Evolutionary conservation across 228 moss, liverwort and hornwort genomes (phyloP).

Genomic region (Sphagnum magellanicum): DNA sequence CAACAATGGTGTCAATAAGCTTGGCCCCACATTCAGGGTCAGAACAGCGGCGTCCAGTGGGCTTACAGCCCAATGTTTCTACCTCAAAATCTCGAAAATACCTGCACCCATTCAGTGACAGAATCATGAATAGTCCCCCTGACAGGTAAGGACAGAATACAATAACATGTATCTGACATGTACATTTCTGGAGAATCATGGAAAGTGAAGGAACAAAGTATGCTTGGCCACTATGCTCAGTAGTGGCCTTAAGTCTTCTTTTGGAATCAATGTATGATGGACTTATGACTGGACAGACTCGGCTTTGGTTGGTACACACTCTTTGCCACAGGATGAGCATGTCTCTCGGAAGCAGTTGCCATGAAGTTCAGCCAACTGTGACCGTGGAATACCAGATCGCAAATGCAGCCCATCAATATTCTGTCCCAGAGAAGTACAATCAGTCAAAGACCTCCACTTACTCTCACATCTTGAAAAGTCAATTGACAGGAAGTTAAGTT

Average conservation of each 20-base stretch:
- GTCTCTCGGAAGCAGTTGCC: slow-evolving; percentile 82
- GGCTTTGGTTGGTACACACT: slow-evolving; percentile 30
- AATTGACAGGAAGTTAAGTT: too few relatives aligned
- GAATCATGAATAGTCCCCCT: not conserved
- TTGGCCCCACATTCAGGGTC: slow-evolving; percentile 55
- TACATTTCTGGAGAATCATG: not conserved
- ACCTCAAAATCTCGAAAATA: slow-evolving; percentile 90
- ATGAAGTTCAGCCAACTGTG: slow-evolving; percentile 72
- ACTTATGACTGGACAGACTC: too few relatives aligned
- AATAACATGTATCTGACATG: not conserved
- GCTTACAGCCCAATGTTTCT: slow-evolving; percentile 76
- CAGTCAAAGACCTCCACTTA: slow-evolving; percentile 9
- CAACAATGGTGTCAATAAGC: slow-evolving; percentile 80
- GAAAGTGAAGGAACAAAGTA: not conserved
- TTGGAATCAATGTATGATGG: not conserved
- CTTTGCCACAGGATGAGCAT: slow-evolving; percentile 67
- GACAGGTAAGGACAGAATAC: too few relatives aligned
- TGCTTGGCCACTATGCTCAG: too few relatives aligned
- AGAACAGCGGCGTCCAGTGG: slow-evolving; percentile 66
- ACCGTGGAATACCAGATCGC: slow-evolving; percentile 76
- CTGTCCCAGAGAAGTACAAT: slow-evolving; percentile 25
- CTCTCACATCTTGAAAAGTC: too few relatives aligned
- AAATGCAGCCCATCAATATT: slow-evolving; percentile 89
- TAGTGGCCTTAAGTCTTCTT: not conserved
- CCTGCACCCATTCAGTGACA: slow-evolving; percentile 23